Evolutionary conservation across 495 filamentous ascomycete genomes (phyloP).

Genomic region (Penicillium subrubescens): DNA sequence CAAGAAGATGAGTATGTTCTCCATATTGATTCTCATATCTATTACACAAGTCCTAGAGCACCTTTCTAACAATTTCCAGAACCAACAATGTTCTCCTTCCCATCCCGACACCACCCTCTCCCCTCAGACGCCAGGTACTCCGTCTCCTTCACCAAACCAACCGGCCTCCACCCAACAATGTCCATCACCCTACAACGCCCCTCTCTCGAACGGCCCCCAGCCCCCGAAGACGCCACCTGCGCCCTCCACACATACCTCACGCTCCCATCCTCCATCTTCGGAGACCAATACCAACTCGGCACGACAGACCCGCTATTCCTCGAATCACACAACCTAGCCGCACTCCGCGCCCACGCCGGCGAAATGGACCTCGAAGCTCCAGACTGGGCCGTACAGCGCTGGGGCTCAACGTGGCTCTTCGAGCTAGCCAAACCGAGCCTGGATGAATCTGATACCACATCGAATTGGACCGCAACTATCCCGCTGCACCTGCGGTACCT

Average conservation of each 20-base stretch:
- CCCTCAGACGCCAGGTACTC: constrained; percentile 46
- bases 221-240: constrained; percentile 54
- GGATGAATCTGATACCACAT: constrained; percentile 14
- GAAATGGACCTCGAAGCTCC: constrained; percentile 94
- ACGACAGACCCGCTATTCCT: constrained; percentile 68
- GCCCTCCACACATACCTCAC: constrained; percentile 81
- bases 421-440: constrained; percentile 61
- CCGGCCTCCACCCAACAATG: constrained; percentile 87
- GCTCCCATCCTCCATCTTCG: constrained; percentile 80
- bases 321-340: constrained; percentile 70
- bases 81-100: constrained; percentile 84
- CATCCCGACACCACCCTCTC: constrained; percentile 75
- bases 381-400: constrained; percentile 71
- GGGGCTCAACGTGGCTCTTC: constrained; percentile 81
- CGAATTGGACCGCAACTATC: constrained; percentile 71
- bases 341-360: constrained; percentile 67
- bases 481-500: constrained; percentile 90
- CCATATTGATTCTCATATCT: background rate
- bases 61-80: constrained; percentile 34
- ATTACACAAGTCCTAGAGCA: background rate
- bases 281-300: constrained; percentile 82
- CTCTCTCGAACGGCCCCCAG: constrained; percentile 35
- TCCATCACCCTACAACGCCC: constrained; percentile 52
- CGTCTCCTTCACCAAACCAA: constrained; percentile 63
- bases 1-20: constrained; percentile 61